phyloP scores from a whole-genome alignment of 257 asterid genomes.

The Jacaranda copaia region DNA sequence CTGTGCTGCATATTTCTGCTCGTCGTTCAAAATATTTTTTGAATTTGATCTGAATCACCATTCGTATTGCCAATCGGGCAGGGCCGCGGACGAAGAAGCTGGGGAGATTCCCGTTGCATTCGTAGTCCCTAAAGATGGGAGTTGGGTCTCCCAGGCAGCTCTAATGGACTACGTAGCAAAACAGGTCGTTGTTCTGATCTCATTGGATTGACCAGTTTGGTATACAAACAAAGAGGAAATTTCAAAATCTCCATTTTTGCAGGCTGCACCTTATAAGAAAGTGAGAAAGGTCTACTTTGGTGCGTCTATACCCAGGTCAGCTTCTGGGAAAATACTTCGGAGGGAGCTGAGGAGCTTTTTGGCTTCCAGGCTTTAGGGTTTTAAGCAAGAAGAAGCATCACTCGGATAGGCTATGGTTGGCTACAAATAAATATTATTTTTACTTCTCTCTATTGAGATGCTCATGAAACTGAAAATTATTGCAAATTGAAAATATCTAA shows the following conservation, averaged over 20 bases:
- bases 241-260: slow-evolving; percentile 16
- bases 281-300: slow-evolving; percentile 60
- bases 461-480: no score
- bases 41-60: neutral
- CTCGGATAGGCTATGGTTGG: neutral
- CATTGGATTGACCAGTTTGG: neutral
- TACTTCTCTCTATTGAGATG: no score
- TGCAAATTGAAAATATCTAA: no score
- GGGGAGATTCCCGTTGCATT: slow-evolving; percentile 95
- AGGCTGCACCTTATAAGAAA: slow-evolving; percentile 91
- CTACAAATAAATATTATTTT: no score
- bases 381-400: neutral
- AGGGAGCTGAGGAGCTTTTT: slow-evolving; percentile 13
- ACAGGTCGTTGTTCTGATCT: slow-evolving; percentile 52
- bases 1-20: no score
- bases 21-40: no score
- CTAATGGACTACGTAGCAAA: slow-evolving; percentile 67
- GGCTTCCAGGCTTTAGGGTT: slow-evolving; percentile 2
- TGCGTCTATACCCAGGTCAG: slow-evolving; percentile 9
- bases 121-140: slow-evolving; percentile 63
- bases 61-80: slow-evolving; percentile 30
- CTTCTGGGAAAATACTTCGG: slow-evolving; percentile 10
- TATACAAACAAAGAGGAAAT: no score
- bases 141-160: slow-evolving; percentile 53
- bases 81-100: slow-evolving; percentile 72